A percentile compares a stretch with the other conserved stretches of the same genome.
phyloP scores from a whole-genome alignment of 2,329 filamentous ascomycete genomes.

The Arthrobotrys conoides region DNA sequence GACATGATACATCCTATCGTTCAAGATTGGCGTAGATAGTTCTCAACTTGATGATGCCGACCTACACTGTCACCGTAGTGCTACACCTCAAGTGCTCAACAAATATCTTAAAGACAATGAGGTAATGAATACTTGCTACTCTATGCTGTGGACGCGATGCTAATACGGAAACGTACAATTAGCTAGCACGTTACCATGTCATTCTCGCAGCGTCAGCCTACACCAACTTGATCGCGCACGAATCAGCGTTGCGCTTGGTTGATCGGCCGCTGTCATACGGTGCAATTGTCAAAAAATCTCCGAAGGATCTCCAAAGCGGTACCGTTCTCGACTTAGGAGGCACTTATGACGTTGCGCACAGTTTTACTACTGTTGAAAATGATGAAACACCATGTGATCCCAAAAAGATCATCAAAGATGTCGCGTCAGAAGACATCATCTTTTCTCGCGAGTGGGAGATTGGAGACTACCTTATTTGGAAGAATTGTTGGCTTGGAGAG shows the following conservation, averaged over 20 bases:
- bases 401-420: slow-evolving; percentile 55
- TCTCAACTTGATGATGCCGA: slow-evolving; percentile 57
- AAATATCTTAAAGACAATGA: slow-evolving; percentile 61
- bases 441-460: slow-evolving; percentile 69
- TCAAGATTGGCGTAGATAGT: slow-evolving; percentile 58
- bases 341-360: slow-evolving; percentile 62
- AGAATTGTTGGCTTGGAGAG: slow-evolving; percentile 72
- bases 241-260: slow-evolving; percentile 70
- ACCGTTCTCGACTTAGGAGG: slow-evolving; percentile 71
- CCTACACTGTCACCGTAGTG: slow-evolving; percentile 56
- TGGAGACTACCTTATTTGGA: slow-evolving; percentile 72
- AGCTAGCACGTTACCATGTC: slow-evolving; percentile 71
- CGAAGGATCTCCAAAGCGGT: slow-evolving; percentile 71
- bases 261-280: slow-evolving; percentile 73
- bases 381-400: slow-evolving; percentile 65
- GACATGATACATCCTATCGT: slow-evolving; percentile 37
- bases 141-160: slow-evolving; percentile 58
- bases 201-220: slow-evolving; percentile 65
- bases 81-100: slow-evolving; percentile 42
- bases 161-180: slow-evolving; percentile 9
- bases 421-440: slow-evolving; percentile 69
- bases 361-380: slow-evolving; percentile 48
- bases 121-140: slow-evolving; percentile 26
- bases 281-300: slow-evolving; percentile 71
- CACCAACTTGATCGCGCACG: slow-evolving; percentile 68